Base-by-base conservation (phyloP, 768 basidiomycete genomes). In the Dentipellis fragilis region DNA sequence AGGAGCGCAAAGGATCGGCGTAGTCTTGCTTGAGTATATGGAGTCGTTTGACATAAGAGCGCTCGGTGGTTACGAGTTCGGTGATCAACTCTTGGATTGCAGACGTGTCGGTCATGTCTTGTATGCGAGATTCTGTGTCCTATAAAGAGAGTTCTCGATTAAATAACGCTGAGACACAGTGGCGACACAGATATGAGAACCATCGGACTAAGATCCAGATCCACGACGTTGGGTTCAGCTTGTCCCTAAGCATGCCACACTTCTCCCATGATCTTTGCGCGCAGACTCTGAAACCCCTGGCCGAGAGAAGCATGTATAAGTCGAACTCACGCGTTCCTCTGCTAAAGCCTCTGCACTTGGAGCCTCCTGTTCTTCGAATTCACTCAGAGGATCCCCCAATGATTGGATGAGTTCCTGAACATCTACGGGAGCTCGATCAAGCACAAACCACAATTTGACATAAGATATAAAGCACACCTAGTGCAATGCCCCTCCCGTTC, bases 51-150 rank as follows among this genome's bases (percentile, higher is more conserved):
- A 96, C 84, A 67, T 98, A 98, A 49, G 89, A 85, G 55, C 84
- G 81, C 68, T 98, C 94, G 11, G 93, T 97, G 37, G 81, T 78
- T 14, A 96, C 80, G 16, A 98, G 79, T 69, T 98, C 94, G 59
- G 85, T 85, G 60, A 95, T 77, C 55, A 89, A 80, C 49, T 89
- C 85, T 34, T 76, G 70, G 48, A 94, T 75, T 12, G 84, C 80
- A 56, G 83, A 78, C 37, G 80, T 68, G 64, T 88, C 78, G 16
- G 87, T 80, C 49, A 80, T 71, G 10, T 83, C 78, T 49, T 83
- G 82, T 67, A 81, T 67, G 34, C 71, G 72, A 54, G 76, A 79
- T 23, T 56, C 22, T 17, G 9, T 16, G 39, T 56, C 29, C 50
- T 54, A 29, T 10, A 14, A 29, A 16, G 6, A 29, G 29, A 3